Conservation (phyloP, 78 protist species). For the Cavenderia fasciculata region DNA sequence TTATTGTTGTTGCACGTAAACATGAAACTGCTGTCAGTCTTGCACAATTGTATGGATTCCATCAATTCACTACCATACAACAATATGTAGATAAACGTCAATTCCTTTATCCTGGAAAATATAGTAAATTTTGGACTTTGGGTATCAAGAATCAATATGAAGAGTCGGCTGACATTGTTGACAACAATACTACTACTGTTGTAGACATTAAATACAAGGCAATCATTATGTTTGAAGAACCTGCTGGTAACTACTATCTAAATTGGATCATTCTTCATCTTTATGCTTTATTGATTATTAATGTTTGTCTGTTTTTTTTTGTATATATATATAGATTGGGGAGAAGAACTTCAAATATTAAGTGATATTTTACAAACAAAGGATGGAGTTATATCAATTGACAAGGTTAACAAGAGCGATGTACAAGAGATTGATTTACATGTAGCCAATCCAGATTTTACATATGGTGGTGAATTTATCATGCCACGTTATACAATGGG, state of each 20-base stretch:
- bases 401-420: neutral
- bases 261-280: too few species aligned
- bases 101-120: conserved; percentile 29
- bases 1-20: neutral
- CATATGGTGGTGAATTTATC: conserved; percentile 59
- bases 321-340: conserved; percentile 71
- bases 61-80: conserved; percentile 24
- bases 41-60: conserved; percentile 51
- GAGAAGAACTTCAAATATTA: conserved; percentile 48
- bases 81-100: conserved; percentile 45
- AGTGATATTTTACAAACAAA: conserved; percentile 23
- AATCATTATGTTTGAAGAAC: conserved; percentile 50
- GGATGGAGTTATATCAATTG: conserved; percentile 30
- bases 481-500: conserved; percentile 74
- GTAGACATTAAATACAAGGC: conserved; percentile 12
- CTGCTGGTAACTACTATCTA: neutral
- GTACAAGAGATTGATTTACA: conserved; percentile 37
- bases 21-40: conserved; percentile 14
- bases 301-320: too few species aligned
- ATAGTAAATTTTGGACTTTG: conserved; percentile 46
- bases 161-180: neutral
- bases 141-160: conserved; percentile 19
- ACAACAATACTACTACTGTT: too few species aligned
- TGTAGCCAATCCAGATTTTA: conserved; percentile 64
- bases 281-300: too few species aligned